phyloP scores from a whole-genome alignment of 768 basidiomycete species.

The Cubamyces sp. region DNA sequence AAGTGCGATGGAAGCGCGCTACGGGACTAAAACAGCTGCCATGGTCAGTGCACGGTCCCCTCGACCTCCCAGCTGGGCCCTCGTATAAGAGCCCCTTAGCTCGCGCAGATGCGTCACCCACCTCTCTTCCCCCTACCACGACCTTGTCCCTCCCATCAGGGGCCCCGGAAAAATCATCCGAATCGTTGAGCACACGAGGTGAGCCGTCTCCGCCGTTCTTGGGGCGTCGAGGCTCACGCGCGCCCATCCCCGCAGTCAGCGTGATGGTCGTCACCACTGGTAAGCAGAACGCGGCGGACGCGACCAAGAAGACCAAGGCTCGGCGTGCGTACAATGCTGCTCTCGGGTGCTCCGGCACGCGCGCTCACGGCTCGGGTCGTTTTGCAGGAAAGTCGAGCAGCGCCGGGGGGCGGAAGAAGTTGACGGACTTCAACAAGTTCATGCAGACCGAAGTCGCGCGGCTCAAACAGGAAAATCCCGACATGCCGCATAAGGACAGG shows the following conservation, averaged over 20 bases:
- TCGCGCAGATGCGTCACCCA: constrained; percentile 28
- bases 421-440: constrained; percentile 80
- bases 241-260: constrained; percentile 14
- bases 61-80: constrained; percentile 24
- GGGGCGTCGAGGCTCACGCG: constrained; percentile 16
- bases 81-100: constrained; percentile 27
- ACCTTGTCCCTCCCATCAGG: constrained; percentile 23
- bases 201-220: not conserved
- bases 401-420: constrained; percentile 57
- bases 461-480: constrained; percentile 75
- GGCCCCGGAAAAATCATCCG: constrained; percentile 10
- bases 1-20: constrained; percentile 31
- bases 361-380: constrained; percentile 23
- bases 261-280: constrained; percentile 28
- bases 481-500: constrained; percentile 76
- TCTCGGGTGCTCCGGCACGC: not conserved
- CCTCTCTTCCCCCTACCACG: constrained; percentile 34
- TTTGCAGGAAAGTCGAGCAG: constrained; percentile 54
- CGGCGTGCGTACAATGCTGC: constrained; percentile 27
- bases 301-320: constrained; percentile 26
- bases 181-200: constrained; percentile 17
- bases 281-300: constrained; percentile 22
- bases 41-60: constrained; percentile 16
- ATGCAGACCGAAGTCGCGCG: constrained; percentile 81
- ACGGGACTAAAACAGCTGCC: constrained; percentile 28